A percentile compares a stretch with the other conserved stretches of the same genome.
Evolutionary conservation across 495 filamentous ascomycete genomes (phyloP).

Genomic region (Penicillium steckii): DNA sequence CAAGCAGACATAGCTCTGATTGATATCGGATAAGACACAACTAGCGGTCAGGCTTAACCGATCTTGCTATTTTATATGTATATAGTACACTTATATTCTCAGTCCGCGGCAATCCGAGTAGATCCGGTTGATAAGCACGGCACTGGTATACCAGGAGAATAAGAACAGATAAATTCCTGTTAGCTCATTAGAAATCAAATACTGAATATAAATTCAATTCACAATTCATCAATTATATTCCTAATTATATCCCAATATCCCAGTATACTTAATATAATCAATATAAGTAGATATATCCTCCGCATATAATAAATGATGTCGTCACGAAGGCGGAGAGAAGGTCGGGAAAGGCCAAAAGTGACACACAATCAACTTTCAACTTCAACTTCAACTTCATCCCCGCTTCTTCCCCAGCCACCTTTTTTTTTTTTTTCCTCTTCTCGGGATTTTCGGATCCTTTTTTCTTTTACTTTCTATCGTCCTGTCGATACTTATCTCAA

Average conservation of each 20-base stretch:
- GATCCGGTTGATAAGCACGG: too few species aligned
- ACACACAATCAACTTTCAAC: conserved; percentile 16
- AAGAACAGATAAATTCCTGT: too few species aligned
- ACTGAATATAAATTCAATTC: too few species aligned
- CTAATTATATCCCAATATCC: background rate
- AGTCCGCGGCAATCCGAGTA: background rate
- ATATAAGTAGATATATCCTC: too few species aligned
- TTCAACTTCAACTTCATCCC: conserved; percentile 7
- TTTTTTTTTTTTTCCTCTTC: conserved; percentile 9
- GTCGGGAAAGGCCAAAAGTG: conserved; percentile 22
- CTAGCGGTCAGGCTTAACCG: background rate
- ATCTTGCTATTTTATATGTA: too few species aligned
- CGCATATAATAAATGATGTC: too few species aligned
- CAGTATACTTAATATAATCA: too few species aligned
- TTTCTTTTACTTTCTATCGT: background rate
- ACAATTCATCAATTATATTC: background rate
- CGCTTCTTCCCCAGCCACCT: conserved; percentile 19
- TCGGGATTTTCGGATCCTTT: conserved; percentile 1
- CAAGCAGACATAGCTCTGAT: too few species aligned
- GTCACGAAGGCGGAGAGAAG: conserved; percentile 9
- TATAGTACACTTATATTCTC: too few species aligned
- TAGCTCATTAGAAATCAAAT: too few species aligned
- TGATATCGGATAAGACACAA: background rate
- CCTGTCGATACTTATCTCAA: background rate
- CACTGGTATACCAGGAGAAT: too few species aligned